phyloP scores from a whole-genome alignment of 768 basidiomycete genomes.

The Melanogaster broomeanus region DNA sequence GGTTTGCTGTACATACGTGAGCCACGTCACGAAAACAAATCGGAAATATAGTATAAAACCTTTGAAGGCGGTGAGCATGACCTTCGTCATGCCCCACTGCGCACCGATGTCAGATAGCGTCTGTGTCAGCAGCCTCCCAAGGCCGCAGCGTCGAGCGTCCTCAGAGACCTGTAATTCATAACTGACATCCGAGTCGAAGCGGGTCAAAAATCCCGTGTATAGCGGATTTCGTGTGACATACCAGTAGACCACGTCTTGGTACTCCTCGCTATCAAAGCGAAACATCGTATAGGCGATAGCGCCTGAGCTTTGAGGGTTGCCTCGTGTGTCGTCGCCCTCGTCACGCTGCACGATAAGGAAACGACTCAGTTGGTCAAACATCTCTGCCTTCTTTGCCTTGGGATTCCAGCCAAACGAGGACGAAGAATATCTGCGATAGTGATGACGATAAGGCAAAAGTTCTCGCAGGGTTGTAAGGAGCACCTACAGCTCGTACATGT shows the following conservation, averaged over 20 bases:
- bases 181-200: slow-evolving; percentile 37
- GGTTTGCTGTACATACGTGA: slow-evolving; percentile 42
- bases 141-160: slow-evolving; percentile 47
- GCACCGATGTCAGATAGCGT: slow-evolving; percentile 51
- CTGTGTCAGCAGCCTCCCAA: slow-evolving; percentile 58
- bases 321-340: slow-evolving; percentile 14
- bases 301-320: slow-evolving; percentile 21
- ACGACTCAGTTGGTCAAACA: slow-evolving; percentile 61
- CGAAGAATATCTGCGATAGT: slow-evolving; percentile 45
- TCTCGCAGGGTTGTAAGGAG: not conserved
- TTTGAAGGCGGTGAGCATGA: slow-evolving; percentile 77
- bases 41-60: slow-evolving; percentile 47
- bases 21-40: not conserved
- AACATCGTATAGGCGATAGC: slow-evolving; percentile 54
- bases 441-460: not conserved
- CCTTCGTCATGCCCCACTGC: slow-evolving; percentile 61
- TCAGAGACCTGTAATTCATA: slow-evolving; percentile 74
- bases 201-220: not conserved
- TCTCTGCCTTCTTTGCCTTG: slow-evolving; percentile 51
- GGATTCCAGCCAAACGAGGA: slow-evolving; percentile 74
- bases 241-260: slow-evolving; percentile 71
- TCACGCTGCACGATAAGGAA: slow-evolving; percentile 48
- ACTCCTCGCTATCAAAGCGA: slow-evolving; percentile 72
- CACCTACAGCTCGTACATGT: slow-evolving; percentile 53
- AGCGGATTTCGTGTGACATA: slow-evolving; percentile 28